Evolutionary conservation across 2,329 filamentous ascomycete genomes (phyloP).

Genomic region (Didymella keratinophila): DNA sequence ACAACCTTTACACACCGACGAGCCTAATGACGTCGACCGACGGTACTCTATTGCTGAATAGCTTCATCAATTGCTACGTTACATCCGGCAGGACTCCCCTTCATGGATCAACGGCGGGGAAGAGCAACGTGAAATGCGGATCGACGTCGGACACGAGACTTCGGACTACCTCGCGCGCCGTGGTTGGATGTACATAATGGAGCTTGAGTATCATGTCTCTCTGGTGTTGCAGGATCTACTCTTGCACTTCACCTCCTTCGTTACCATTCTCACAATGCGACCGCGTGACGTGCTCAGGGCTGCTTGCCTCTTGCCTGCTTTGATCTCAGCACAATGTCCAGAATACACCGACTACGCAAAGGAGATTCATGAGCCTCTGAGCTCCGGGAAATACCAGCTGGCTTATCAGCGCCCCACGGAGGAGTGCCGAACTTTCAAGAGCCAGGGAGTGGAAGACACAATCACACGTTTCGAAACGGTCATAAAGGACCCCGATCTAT

Average conservation of each 20-base stretch:
- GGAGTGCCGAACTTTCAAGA: constrained; percentile 58
- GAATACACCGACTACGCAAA: constrained; percentile 55
- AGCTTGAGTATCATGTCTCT: constrained; percentile 1
- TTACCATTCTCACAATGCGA: constrained; percentile 35
- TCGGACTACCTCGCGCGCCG: constrained; percentile 6
- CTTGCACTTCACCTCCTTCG: background rate
- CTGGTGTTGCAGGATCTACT: constrained; percentile 2
- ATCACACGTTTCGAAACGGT: constrained; percentile 47
- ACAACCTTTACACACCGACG: constrained; percentile 3
- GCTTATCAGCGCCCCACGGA: constrained; percentile 55
- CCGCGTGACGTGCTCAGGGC: constrained; percentile 24
- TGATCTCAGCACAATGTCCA: constrained; percentile 50
- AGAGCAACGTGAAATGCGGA: constrained; percentile 32
- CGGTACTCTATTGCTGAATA: constrained; percentile 22
- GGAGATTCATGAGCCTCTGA: constrained; percentile 54
- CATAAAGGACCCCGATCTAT: constrained; percentile 66
- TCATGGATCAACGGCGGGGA: constrained; percentile 45
- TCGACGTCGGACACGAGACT: constrained; percentile 20
- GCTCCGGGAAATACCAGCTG: constrained; percentile 55
- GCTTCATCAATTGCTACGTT: constrained; percentile 39
- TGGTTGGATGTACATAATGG: constrained; percentile 8
- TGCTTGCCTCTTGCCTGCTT: constrained; percentile 29
- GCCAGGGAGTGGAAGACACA: constrained; percentile 52
- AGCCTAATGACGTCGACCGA: constrained; percentile 35
- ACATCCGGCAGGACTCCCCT: constrained; percentile 21